These are phyloP conservation scores for Pugionium cornutum DNA, from an alignment of 345 rosid genomes.

Conservation along the genomic window DNA sequence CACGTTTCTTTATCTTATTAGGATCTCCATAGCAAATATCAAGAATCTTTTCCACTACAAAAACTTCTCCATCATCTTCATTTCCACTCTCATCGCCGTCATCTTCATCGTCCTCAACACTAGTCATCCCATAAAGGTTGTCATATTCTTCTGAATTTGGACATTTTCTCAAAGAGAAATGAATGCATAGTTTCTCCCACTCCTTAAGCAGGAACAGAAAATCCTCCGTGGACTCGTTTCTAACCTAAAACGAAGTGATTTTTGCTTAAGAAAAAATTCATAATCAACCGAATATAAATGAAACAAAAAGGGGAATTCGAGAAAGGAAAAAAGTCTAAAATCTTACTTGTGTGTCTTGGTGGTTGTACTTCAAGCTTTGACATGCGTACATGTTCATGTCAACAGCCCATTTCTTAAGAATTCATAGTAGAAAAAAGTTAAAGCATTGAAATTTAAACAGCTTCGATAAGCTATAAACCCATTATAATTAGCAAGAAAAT, in stretches of 20 bases:
- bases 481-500: neutral
- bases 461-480: neutral
- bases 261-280: neutral
- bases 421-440: neutral
- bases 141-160: slow-evolving; percentile 31
- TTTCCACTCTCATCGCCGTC: slow-evolving; percentile 35
- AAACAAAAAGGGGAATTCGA: neutral
- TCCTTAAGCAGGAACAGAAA: slow-evolving; percentile 56
- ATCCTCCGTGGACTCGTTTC: slow-evolving; percentile 66
- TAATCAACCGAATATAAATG: neutral
- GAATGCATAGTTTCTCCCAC: slow-evolving; percentile 59
- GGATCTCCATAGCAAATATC: slow-evolving; percentile 59
- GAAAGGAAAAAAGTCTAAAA: neutral
- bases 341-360: slow-evolving; percentile 59
- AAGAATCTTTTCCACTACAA: slow-evolving; percentile 56
- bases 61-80: slow-evolving; percentile 45
- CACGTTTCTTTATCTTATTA: slow-evolving; percentile 35
- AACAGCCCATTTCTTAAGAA: slow-evolving; percentile 72
- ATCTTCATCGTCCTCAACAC: slow-evolving; percentile 34
- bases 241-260: slow-evolving; percentile 46
- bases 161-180: slow-evolving; percentile 44
- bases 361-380: slow-evolving; percentile 58
- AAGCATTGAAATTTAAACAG: neutral
- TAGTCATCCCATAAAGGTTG: slow-evolving; percentile 25
- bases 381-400: slow-evolving; percentile 63